Percentiles rank a stretch among this genome's conserved stretches.
Conservation (phyloP, 805 yeast genomes). For the Wickerhamomyces xylosicus region DNA sequence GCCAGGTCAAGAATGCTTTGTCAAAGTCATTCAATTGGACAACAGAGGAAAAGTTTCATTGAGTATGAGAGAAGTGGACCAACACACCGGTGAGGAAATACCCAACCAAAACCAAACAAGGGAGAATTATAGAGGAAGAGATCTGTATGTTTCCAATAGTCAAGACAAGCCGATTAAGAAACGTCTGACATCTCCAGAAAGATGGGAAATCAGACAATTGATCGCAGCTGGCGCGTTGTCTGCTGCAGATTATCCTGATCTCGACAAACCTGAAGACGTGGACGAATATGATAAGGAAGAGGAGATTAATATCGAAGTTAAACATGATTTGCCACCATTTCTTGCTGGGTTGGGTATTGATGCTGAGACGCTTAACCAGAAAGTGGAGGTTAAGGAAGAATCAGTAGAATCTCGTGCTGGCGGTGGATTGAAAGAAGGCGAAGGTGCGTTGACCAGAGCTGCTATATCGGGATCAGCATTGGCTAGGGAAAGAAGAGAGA, state of each 20-base stretch:
- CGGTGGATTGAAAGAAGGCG: constrained; percentile 58
- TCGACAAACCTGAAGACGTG: constrained; percentile 26
- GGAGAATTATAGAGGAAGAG: constrained; percentile 7
- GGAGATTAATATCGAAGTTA: constrained; percentile 66
- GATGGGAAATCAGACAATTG: constrained; percentile 83
- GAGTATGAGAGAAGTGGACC: constrained; percentile 66
- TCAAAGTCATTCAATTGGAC: constrained; percentile 36
- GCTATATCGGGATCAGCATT: constrained; percentile 67
- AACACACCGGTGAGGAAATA: constrained; percentile 42
- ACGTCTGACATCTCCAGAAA: constrained; percentile 71
- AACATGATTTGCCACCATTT: constrained; percentile 61
- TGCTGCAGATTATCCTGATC: constrained; percentile 59
- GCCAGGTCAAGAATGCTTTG: constrained; percentile 53
- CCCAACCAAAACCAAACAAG: too few species aligned
- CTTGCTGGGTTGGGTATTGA: constrained; percentile 41
- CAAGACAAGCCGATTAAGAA: constrained; percentile 17
- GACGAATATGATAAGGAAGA: constrained; percentile 23
- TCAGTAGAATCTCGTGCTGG: background rate
- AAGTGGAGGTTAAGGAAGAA: constrained; percentile 33
- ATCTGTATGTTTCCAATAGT: constrained; percentile 8
- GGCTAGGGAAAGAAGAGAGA: constrained; percentile 55
- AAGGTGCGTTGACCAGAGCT: constrained; percentile 67
- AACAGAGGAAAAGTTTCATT: constrained; percentile 44
- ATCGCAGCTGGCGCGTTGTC: constrained; percentile 70
- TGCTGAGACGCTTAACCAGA: constrained; percentile 10